Base-by-base conservation (phyloP, 1,284 basidiomycete species). In the Tremellales sp. region DNA sequence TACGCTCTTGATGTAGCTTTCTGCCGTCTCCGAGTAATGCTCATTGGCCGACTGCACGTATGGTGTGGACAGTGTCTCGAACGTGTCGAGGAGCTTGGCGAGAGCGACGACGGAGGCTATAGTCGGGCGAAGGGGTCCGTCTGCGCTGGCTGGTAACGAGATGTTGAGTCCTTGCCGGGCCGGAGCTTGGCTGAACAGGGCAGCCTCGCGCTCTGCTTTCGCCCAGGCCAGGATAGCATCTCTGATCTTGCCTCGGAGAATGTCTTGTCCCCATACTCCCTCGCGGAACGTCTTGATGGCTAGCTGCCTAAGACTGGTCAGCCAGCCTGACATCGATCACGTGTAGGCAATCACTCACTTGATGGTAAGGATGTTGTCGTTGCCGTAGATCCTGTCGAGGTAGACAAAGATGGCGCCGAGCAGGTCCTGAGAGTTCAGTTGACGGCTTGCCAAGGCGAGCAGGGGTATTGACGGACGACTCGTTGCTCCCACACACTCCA, bases 171-270 rank as follows among this genome's bases (percentile, higher is more conserved):
- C n/a, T n/a, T n/a, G n/a, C n/a, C n/a, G n/a, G n/a, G n/a, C n/a
- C n/a, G n/a, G n/a, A n/a, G n/a, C n/a, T n/a, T n/a, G n/a, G n/a
- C 29, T 33, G n/a, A n/a, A 33, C 10, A 10, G 29, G 29, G 29
- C 8, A 33, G 8, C 62, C 10, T 75, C 67, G 15, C 84, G 78
- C 65, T 87, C 86, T 57, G 64, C 77, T 1, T 70, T 67, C 3
- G 80, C 64, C 84, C 86, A 86, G 10, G 75, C 70, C 23, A 73
- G 58, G 1, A 87, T 63, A n/a, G 81, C 79, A 1, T 65, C 63
- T 17, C 75, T 73, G 22, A 86, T 72, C 43, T 74, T 77, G 2
- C 75, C 65, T 12, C 72, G 70, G 3, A 86, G 74, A 3, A 67
- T 54, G 0, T 75, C 64, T 52, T 80, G 77, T 13, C 76, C 76